Evolutionary conservation across 164 flowering plant genomes (phyloP), one percentile per base, ranked within the genome.

Genomic region (Chimonanthus praecox): DNA sequence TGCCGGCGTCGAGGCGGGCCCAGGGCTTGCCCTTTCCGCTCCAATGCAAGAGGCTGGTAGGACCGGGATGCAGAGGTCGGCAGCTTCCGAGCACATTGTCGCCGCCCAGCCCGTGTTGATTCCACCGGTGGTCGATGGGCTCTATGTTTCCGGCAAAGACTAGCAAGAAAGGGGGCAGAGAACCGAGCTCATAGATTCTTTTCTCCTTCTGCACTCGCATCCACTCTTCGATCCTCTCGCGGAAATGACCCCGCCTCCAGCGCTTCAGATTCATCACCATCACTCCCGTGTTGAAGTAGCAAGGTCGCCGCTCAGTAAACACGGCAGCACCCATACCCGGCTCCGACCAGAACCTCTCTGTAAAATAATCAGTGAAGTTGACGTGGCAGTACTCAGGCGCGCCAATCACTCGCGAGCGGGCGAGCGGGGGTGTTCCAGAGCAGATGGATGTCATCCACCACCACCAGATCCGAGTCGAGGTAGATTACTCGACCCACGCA

Each of bases 381-480:
- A 97, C 98, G 75, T 92, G 93, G 80, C 98, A 94, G 79, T 94
- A 94, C 47, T 94, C 98, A 74, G 97, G 98, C 0, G 96, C 98
- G 3, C 98, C 98, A 73, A 94, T 87, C 0, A 94, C 88, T 49
- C 73, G 82, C 0, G 80, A 61, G 33, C 33, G 33, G 16, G 89
- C 92, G 64, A 92, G 61, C 15, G 74, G 79, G 79, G 0, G 94
- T 90, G 6, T 65, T 67, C 97, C 97, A 94, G 1, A 94, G 87
- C 84, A 88, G 90, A 3, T 86, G 58, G 48, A 94, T 84, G 68
- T 94, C 98, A 72, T 94, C 98, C 7, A 91, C 90, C 3, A 94
- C 85, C 3, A 94, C 84, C 9, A 94, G 89, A 82, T 94, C 98
- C 6, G 97, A 94, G 72, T 92, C 98, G 69, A 94, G 74, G 76